Evolutionary conservation across 2,329 filamentous ascomycete species (phyloP).

Genomic region (Fusarium sp.): DNA sequence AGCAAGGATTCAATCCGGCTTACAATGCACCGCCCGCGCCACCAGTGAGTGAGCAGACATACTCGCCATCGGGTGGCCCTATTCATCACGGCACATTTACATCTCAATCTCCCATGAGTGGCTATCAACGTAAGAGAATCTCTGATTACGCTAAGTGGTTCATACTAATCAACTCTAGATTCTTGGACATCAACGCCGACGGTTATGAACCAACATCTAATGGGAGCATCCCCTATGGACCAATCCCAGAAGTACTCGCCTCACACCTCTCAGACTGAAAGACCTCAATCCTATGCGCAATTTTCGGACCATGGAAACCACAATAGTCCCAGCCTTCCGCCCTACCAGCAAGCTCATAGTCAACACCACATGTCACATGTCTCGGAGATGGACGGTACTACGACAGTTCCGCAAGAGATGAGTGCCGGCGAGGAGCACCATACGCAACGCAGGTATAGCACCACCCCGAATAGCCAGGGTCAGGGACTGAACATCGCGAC

Average conservation of each 20-base stretch:
- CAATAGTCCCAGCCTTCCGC: slow-evolving; percentile 26
- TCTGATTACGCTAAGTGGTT: accelerated
- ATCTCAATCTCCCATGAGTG: slow-evolving; percentile 43
- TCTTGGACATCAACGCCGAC: slow-evolving; percentile 37
- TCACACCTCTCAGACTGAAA: slow-evolving; percentile 32
- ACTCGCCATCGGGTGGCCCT: slow-evolving; percentile 23
- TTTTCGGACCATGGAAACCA: slow-evolving; percentile 37
- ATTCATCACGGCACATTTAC: slow-evolving; percentile 11
- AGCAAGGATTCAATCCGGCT: not conserved
- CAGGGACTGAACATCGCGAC: slow-evolving; percentile 18
- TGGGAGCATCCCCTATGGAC: slow-evolving; percentile 36
- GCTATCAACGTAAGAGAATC: slow-evolving; percentile 43
- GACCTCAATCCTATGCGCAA: slow-evolving; percentile 33
- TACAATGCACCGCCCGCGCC: slow-evolving; percentile 15
- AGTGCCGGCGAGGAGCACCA: slow-evolving; percentile 37
- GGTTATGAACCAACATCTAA: slow-evolving; percentile 27
- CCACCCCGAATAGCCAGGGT: slow-evolving; percentile 11
- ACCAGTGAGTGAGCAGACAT: slow-evolving; percentile 22
- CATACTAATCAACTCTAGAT: slow-evolving; percentile 33
- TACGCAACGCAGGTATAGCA: slow-evolving; percentile 3
- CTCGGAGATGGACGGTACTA: slow-evolving; percentile 47
- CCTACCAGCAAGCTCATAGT: slow-evolving; percentile 28
- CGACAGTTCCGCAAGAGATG: slow-evolving; percentile 41
- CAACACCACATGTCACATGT: slow-evolving; percentile 33
- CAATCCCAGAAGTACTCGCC: slow-evolving; percentile 43